Base-by-base conservation (phyloP, 2,329 filamentous ascomycete species). In the Macrophomina phaseolina region DNA sequence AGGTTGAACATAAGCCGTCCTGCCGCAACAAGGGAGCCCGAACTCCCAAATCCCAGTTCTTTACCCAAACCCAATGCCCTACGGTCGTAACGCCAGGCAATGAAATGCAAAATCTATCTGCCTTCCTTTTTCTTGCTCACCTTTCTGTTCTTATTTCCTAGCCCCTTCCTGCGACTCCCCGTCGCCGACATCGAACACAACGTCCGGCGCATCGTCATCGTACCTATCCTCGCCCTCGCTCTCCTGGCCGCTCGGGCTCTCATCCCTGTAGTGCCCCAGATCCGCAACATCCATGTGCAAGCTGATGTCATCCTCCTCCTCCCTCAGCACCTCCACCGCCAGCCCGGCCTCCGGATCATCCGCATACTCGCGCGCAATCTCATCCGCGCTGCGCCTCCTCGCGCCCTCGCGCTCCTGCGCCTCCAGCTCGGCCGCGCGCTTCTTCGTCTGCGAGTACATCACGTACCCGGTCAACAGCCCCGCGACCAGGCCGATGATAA, bases 381-480 rank as follows among this genome's bases (percentile, higher is more conserved):
- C 77, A 8, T 80, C 77, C 6, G 75, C 69, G 30, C 73, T 77
- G 62, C 68, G 64, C 40, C 75, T 63, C 14, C 76, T 67, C 34
- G 75, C 71, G 58, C 75, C 76, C 14, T 79, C 78, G 28, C 76
- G 74, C 72, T 84, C 82, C 65, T 83, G 81, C 2, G 77, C 79
- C 67, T 85, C 82, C 9, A 84, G 74, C 69, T 83, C 74, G 9
- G 79, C 72, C 68, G 87, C 86, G 74, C 83, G 74, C 64, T 80
- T 75, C 69, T 81, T 81, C 11, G 83, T 84, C 68, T 83, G 84
- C 72, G 85, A 86, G 81, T 97, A 99, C 76, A 99, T 96, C 79
- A 96, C 84, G 79, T 89, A 91, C 16, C 93, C 94, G 2, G 95
- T 93, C 32, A 82, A 85, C 28, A 90, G 81, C 53, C 95, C 95